Conservation (phyloP, 129 eudicot genomes). For the Centaurea solstitialis region DNA sequence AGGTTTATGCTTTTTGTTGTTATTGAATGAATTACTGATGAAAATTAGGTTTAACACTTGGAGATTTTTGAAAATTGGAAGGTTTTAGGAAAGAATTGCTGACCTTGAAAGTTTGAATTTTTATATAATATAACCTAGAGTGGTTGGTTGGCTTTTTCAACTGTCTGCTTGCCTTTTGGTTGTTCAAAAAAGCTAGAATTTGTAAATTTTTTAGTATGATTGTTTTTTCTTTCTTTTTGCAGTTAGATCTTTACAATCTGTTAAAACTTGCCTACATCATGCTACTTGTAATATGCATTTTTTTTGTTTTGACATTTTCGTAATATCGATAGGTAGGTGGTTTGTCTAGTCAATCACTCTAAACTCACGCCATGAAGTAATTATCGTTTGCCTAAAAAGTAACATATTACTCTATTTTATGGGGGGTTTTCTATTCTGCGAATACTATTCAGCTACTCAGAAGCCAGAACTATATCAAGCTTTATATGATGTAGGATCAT, state of each 20-base stretch:
- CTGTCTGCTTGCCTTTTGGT: not conserved
- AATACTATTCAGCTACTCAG: not conserved
- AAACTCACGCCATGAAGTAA: not conserved
- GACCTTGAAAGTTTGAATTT: conserved; percentile 3
- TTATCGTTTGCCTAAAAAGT: not conserved
- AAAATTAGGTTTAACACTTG: conserved; percentile 3
- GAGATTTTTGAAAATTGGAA: not conserved
- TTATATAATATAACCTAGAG: not conserved
- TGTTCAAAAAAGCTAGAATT: not conserved
- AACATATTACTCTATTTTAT: not conserved
- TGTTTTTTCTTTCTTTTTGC: not conserved
- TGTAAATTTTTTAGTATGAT: not conserved
- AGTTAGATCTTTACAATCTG: not conserved
- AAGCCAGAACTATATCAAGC: not conserved
- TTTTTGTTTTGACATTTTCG: not conserved
- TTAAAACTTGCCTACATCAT: too few relatives aligned
- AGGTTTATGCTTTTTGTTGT: not conserved
- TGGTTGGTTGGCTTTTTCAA: conserved; percentile 8
- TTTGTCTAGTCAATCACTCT: not conserved
- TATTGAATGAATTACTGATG: conserved; percentile 1
- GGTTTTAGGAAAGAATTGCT: conserved; percentile 1
- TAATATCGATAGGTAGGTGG: not conserved
- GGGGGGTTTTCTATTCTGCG: not conserved
- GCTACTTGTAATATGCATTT: not conserved
- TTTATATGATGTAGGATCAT: not conserved